A percentile compares a stretch with the other conserved stretches of the same genome.
These are phyloP conservation scores for Monosporascus sp. DNA, from an alignment of 2,329 filamentous ascomycete genomes.

Conservation along the genomic window DNA sequence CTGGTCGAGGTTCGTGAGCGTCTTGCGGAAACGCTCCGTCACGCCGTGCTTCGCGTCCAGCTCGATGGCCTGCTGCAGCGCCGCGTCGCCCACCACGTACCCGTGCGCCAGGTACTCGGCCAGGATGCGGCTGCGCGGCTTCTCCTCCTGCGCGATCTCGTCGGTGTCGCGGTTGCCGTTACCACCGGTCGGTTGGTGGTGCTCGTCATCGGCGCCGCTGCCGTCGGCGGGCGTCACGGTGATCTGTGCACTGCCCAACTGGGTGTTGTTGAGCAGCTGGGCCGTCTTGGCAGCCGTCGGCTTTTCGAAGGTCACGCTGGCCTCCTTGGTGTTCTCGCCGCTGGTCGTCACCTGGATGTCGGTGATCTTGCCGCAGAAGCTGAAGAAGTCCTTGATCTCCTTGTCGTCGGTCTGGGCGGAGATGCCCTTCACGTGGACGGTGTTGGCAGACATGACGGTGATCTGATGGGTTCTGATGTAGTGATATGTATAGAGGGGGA, in stretches of 20 bases:
- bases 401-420: slow-evolving; percentile 74
- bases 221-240: slow-evolving; percentile 63
- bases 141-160: slow-evolving; percentile 89
- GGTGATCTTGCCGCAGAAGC: slow-evolving; percentile 91
- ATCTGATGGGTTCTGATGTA: not conserved
- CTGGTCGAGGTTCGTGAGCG: slow-evolving; percentile 70
- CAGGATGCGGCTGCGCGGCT: slow-evolving; percentile 86
- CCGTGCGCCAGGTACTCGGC: slow-evolving; percentile 96
- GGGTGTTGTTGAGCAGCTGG: slow-evolving; percentile 92
- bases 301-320: slow-evolving; percentile 95
- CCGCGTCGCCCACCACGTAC: slow-evolving; percentile 71
- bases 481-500: not conserved
- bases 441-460: slow-evolving; percentile 52
- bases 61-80: slow-evolving; percentile 76
- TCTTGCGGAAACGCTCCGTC: slow-evolving; percentile 69
- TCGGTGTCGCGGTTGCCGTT: slow-evolving; percentile 54
- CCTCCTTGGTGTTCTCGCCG: slow-evolving; percentile 65
- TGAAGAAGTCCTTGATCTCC: slow-evolving; percentile 95
- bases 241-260: slow-evolving; percentile 84
- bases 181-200: slow-evolving; percentile 25
- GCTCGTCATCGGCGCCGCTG: slow-evolving; percentile 47
- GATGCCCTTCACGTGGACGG: slow-evolving; percentile 88
- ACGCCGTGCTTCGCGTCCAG: slow-evolving; percentile 89
- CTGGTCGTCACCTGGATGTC: slow-evolving; percentile 67
- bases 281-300: slow-evolving; percentile 95